Evolutionary conservation across 2,329 filamentous ascomycete genomes (phyloP), one percentile per base, ranked within the genome.

Genomic region (Scedosporium aurantiacum): DNA sequence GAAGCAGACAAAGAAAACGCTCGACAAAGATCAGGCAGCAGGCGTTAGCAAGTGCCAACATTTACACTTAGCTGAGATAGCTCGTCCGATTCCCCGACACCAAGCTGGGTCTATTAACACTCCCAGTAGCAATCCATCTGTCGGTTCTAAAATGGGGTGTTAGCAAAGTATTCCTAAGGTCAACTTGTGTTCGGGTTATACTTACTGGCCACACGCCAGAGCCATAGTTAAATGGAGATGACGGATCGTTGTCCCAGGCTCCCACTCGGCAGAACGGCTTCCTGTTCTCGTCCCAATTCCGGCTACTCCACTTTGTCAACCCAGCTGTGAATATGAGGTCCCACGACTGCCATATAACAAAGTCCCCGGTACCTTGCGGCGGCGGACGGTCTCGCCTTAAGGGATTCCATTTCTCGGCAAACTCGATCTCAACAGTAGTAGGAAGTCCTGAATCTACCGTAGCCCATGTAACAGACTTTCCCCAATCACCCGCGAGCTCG

Each of bases 121-220:
- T 54, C 21, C 50, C 50, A 54, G 21, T 54, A 54, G 50, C 50
- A 54, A 54, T 54, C 50, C 50, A 54, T 54, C 50, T 54, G n/a
- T 25, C 50, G 50, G 50, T 54, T 54, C 50, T 54, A 54, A 21
- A 21, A 21, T 6, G 2, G 3, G 18, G 1, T 54, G 21, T 21
- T 25, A 54, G 21, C 5, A 54, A 14, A 25, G 5, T 18, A 10
- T 37, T 12, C 28, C 28, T 37, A 8, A 2, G 28, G 4, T 3
- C 28, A 37, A 12, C 28, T 12, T 37, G 28, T 8, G 8, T 37
- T 8, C 8, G 28, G 28, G 7, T 37, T 37, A 7, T 12, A 37
- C 28, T 37, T 37, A 37, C 28, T 8, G 28, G 28, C 50, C n/a
- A 25, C 6, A 25, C 27, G 12, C 50, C 50, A 21, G 50, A 27